Conservation (phyloP, 2,329 filamentous ascomycete genomes). For the Venturia pyrina region DNA sequence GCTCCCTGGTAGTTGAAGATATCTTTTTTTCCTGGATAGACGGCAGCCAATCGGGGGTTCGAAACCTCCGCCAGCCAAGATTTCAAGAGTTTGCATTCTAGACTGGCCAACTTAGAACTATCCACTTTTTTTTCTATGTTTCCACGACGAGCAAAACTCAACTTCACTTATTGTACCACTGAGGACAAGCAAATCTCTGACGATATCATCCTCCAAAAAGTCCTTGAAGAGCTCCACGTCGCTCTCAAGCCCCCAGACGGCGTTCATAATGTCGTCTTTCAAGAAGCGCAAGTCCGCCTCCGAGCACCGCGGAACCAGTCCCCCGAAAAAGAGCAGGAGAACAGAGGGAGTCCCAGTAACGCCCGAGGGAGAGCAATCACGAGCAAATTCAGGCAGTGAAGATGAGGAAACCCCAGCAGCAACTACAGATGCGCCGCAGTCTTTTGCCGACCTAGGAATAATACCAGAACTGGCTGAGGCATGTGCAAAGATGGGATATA, state of each 20-base stretch:
- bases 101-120: background rate
- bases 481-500: conserved; percentile 74
- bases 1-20: background rate
- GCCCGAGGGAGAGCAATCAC: background rate
- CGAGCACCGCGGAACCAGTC: background rate
- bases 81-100: background rate
- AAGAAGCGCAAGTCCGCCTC: conserved; percentile 23
- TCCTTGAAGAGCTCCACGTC: too few species aligned
- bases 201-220: too few species aligned
- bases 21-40: background rate
- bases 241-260: too few species aligned
- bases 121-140: background rate
- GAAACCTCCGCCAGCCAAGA: conserved; percentile 8
- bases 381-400: background rate
- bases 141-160: background rate
- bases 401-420: background rate
- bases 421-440: conserved; percentile 36
- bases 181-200: too few species aligned
- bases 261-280: conserved; percentile 26
- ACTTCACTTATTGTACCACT: too few species aligned
- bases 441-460: conserved; percentile 65
- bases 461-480: conserved; percentile 84
- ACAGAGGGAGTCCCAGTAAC: background rate
- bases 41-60: background rate
- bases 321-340: conserved; percentile 22